These are phyloP conservation scores for Mallotus repandus DNA, from an alignment of 441 rosid species.

Conservation along the genomic window DNA sequence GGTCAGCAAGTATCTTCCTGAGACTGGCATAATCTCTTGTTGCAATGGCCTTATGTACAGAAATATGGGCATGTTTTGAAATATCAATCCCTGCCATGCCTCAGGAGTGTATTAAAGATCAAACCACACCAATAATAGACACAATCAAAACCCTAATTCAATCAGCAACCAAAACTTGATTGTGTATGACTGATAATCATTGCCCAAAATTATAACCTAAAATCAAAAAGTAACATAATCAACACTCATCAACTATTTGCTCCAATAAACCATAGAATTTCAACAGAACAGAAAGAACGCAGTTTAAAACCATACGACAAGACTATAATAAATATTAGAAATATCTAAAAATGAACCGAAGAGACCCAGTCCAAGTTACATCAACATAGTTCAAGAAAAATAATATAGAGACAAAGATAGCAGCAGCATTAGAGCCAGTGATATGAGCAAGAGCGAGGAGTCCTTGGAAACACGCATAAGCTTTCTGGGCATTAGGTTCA, in stretches of 20 bases:
- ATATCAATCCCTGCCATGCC: constrained; percentile 83
- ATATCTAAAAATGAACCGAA: constrained; percentile 4
- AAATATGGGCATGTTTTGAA: constrained; percentile 74
- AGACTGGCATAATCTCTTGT: constrained; percentile 66
- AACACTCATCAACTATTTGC: constrained; percentile 25
- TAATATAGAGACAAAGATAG: constrained; percentile 15
- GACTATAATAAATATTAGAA: constrained; percentile 13
- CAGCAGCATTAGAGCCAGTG: constrained; percentile 72
- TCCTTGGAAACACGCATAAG: constrained; percentile 80
- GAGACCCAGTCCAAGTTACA: constrained; percentile 25
- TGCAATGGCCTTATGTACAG: constrained; percentile 77
- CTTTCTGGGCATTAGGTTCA: constrained; percentile 68
- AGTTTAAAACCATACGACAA: constrained; percentile 21
- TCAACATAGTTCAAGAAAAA: constrained; percentile 27
- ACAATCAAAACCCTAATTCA: constrained; percentile 31
- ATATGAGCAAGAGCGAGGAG: constrained; percentile 81
- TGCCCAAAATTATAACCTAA: constrained; percentile 24
- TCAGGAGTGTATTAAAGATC: constrained; percentile 29
- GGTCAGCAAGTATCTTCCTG: constrained; percentile 63
- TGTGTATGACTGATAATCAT: constrained; percentile 13
- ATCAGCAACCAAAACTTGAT: constrained; percentile 19
- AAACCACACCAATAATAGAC: constrained; percentile 20
- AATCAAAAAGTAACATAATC: constrained; percentile 16
- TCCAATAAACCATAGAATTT: constrained; percentile 16
- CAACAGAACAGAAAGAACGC: constrained; percentile 21